Evolutionary conservation across 805 yeast genomes (phyloP), one percentile per base, ranked within the genome.

Genomic region (Priceomyces castillae): DNA sequence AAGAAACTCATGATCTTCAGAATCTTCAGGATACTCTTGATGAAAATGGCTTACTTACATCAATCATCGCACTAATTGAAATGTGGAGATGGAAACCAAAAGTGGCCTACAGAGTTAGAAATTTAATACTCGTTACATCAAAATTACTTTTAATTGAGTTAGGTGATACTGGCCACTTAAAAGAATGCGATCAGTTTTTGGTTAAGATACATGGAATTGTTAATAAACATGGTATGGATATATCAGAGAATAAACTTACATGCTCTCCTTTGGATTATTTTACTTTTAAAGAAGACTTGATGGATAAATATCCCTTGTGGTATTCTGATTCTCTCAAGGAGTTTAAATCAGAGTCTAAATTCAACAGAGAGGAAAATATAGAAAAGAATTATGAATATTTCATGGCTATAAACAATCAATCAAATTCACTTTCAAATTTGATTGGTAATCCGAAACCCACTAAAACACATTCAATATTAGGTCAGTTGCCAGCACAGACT

Each of bases 181-280:
- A 59, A 12, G 47, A 62, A 14, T 70, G 81, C 6, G 81, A 83
- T 51, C 56, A 62, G 2, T 78, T 69, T 49, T 61, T 84, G 17
- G 59, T 68, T 23, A 53, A 64, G 23, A 68, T 67, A 35, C 77
- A 73, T 54, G 69, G 67, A 5, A 58, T 66, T 18, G 50, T 49
- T 37, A 60, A 48, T 46, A 62, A 48, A 38, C 52, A 40, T 20
- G 61, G 48, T 23, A 57, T 51, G 22, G 54, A 47, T 23, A 31
- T 54, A 22, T 41, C 48, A 4, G 50, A 67, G 31, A 59, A 53
- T 37, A 59, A 57, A 39, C 64, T 75, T 39, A 63, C 72, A 0
- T 82, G 90, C 7, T 82, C 96, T 0, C 96, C 96, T 0, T 62
- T 87, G n/a, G 96, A 90, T 50, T 92, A 87, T 57, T 82, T 81